phyloP scores from a whole-genome alignment of 768 basidiomycete species.

The Omphalotus guepiniiformis region DNA sequence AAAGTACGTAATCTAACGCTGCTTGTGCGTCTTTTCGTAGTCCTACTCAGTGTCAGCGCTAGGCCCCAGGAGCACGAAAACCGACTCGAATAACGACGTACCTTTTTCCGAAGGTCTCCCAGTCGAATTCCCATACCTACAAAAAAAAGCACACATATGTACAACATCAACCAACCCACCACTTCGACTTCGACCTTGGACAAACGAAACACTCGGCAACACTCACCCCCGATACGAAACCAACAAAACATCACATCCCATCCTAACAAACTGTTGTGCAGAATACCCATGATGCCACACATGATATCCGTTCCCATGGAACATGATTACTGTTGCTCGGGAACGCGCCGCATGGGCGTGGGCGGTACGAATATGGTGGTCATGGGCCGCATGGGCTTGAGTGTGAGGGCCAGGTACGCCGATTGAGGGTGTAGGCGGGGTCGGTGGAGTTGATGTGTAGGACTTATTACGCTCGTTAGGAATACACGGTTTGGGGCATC shows the following conservation, averaged over 20 bases:
- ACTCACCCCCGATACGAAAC: slow-evolving; percentile 87
- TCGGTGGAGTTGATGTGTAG: no score
- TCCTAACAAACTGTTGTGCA: slow-evolving; percentile 78
- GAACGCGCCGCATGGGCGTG: slow-evolving; percentile 13
- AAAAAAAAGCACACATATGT: slow-evolving; percentile 3
- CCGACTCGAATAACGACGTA: slow-evolving; percentile 21
- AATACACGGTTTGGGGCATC: slow-evolving; percentile 27
- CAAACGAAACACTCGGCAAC: neutral
- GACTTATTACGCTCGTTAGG: slow-evolving; percentile 86
- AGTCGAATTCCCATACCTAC: slow-evolving; percentile 84
- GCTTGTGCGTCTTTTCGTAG: slow-evolving; percentile 84
- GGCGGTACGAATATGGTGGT: slow-evolving; percentile 10
- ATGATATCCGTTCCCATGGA: slow-evolving; percentile 89
- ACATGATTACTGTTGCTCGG: slow-evolving; percentile 88
- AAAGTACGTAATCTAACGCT: slow-evolving; percentile 66
- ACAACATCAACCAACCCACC: no score
- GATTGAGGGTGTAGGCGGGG: neutral
- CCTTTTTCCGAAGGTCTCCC: slow-evolving; percentile 86
- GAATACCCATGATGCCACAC: slow-evolving; percentile 78
- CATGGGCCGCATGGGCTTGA: neutral
- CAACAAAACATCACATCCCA: slow-evolving; percentile 94
- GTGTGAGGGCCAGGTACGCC: neutral
- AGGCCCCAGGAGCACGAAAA: neutral
- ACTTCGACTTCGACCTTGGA: no score
- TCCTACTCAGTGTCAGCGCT: slow-evolving; percentile 36